A percentile compares a stretch with the other conserved stretches of the same genome.
Evolutionary conservation across 257 asterid species (phyloP).

Genomic region (Plectranthus barbatus): DNA sequence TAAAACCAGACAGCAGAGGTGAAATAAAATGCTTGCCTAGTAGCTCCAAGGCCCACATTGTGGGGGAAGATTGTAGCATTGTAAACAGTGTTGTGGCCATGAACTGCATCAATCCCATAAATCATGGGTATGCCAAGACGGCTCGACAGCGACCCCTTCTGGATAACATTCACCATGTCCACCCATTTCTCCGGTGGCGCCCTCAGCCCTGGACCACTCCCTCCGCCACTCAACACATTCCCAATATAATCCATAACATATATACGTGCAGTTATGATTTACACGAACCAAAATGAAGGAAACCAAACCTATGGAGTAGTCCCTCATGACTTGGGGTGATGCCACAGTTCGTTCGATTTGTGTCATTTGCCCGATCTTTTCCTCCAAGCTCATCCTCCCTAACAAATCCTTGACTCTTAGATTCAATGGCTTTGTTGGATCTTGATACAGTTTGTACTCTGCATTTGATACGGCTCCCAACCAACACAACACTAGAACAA

Average conservation of each 20-base stretch:
- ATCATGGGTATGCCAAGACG: constrained; percentile 42
- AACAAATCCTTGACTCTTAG: constrained; percentile 48
- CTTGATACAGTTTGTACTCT: constrained; percentile 43
- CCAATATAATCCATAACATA: background rate
- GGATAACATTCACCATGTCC: constrained; percentile 35
- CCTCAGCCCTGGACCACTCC: constrained; percentile 24
- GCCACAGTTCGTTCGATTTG: constrained; percentile 58
- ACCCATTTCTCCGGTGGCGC: constrained; percentile 33
- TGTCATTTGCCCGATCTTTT: constrained; percentile 72
- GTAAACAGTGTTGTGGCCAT: constrained; percentile 31
- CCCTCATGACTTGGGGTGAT: constrained; percentile 37
- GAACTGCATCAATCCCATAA: constrained; percentile 43
- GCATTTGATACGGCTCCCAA: constrained; percentile 32
- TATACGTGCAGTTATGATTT: background rate
- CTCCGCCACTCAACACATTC: constrained; percentile 39
- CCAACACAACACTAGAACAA: constrained; percentile 27
- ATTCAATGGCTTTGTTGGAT: constrained; percentile 34
- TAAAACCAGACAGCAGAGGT: too few species aligned
- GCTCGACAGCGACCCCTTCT: constrained; percentile 25
- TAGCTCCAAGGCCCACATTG: constrained; percentile 37
- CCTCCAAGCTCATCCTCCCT: constrained; percentile 51
- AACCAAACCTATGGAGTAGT: constrained; percentile 49
- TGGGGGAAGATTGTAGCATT: constrained; percentile 40
- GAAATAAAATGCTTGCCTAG: constrained; percentile 27
- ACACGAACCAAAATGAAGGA: background rate